Percentiles rank a stretch among this genome's conserved stretches.
Evolutionary conservation across 1,284 basidiomycete species (phyloP).

Genomic region (Apiotrichum sp.): DNA sequence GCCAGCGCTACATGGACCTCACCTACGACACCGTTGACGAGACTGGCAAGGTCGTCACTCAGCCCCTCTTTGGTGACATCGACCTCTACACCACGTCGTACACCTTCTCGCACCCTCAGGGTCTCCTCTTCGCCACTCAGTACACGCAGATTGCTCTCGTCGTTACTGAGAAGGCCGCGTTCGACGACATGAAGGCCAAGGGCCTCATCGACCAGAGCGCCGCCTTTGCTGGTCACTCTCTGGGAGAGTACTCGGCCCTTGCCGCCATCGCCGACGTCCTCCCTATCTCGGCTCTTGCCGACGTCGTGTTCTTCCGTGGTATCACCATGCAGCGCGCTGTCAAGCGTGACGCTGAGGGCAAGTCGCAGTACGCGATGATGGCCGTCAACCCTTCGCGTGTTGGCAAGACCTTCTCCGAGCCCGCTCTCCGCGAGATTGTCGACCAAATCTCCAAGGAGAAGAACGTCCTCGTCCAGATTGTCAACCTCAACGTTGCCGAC

Average conservation of each 20-base stretch:
- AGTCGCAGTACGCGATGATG: conserved; percentile 98
- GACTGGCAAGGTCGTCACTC: conserved; percentile 86
- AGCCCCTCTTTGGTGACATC: conserved; percentile 90
- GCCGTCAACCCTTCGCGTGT: conserved; percentile 96
- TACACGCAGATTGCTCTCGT: conserved; percentile 98
- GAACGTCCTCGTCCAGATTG: conserved; percentile 82
- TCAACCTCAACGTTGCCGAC: conserved; percentile 83
- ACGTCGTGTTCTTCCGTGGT: conserved; percentile 98
- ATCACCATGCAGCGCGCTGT: conserved; percentile 99
- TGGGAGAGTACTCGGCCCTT: conserved; percentile 96
- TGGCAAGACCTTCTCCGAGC: conserved; percentile 85
- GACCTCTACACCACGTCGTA: conserved; percentile 86
- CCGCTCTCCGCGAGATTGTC: conserved; percentile 86
- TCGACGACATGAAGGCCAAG: conserved; percentile 95
- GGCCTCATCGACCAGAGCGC: conserved; percentile 89
- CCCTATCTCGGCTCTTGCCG: conserved; percentile 89
- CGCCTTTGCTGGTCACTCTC: conserved; percentile 93
- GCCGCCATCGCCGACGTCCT: conserved; percentile 95
- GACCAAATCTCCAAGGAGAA: conserved; percentile 76
- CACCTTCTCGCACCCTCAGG: conserved; percentile 93
- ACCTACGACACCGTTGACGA: conserved; percentile 94
- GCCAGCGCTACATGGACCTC: conserved; percentile 98
- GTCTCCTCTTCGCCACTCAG: conserved; percentile 93
- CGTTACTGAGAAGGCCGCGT: conserved; percentile 94
- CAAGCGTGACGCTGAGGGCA: conserved; percentile 83